Conservation (phyloP, 73 alveolate genomes). For the Paramecium octaurelia region DNA sequence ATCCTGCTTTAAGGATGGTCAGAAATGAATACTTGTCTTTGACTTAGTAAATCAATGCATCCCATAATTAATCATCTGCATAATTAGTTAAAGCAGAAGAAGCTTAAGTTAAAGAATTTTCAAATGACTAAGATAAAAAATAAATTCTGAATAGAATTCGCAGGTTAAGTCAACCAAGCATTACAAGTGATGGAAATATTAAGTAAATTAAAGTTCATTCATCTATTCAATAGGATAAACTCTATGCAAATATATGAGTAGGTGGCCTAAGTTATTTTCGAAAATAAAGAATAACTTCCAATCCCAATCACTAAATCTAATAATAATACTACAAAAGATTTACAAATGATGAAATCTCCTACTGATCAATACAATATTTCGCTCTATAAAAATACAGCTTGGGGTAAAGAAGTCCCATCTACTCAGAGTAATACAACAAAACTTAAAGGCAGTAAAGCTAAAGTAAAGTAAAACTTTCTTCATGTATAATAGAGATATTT, state of each 20-base stretch:
- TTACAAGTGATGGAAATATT: not conserved
- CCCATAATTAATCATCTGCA: not conserved
- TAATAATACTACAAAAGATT: not conserved
- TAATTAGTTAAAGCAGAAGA: constrained; percentile 23
- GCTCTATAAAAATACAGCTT: not conserved
- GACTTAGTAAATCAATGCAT: not conserved
- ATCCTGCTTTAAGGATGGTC: constrained; percentile 28
- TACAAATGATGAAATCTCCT: not conserved
- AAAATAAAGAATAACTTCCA: not conserved
- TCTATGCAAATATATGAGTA: not conserved
- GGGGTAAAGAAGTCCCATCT: not conserved
- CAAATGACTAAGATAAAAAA: not conserved
- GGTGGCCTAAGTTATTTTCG: not conserved
- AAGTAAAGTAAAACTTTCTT: not conserved
- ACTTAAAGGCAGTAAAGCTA: constrained; percentile 9
- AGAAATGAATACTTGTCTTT: constrained; percentile 28
- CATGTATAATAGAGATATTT: not conserved
- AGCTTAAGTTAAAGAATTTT: not conserved
- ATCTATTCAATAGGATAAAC: not conserved
- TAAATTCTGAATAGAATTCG: not conserved
- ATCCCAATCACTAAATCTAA: not conserved
- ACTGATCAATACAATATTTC: constrained; percentile 3
- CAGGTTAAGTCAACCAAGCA: not conserved
- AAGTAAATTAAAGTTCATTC: not conserved
- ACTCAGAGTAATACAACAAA: not conserved